Evolutionary conservation across 352 stramenopile genomes (phyloP), one percentile per base, ranked within the genome.

Genomic region (Phytopythium mirpurense): DNA sequence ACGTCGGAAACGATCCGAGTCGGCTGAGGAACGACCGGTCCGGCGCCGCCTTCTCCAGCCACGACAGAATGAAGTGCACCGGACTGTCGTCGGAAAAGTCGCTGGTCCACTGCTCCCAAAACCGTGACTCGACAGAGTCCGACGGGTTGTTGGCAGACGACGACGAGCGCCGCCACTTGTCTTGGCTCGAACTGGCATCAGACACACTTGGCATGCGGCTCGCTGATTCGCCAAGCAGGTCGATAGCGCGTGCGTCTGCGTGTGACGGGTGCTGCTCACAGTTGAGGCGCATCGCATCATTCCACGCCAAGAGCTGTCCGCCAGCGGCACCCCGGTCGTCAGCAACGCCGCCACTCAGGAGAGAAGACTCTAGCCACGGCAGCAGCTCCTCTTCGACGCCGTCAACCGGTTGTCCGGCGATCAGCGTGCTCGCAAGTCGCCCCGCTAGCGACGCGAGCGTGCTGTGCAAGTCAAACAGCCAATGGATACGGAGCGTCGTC

Each of bases 391-490:
- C 85, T 68, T 95, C 85, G 3, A 86, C 68, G 4, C 60, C 62
- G 64, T 95, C 79, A 2, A 93, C 64, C 1, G 85, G 85, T 27
- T 88, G 68, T 2, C 83, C 85, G 24, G 83, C 74, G 45, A 95
- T 90, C 21, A 95, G 44, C 6, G 79, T 90, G 40, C 79, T 74
- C 9, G 82, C 64, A 18, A 95, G 64, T 38, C 83, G 62, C 11
- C 81, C 81, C 26, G 72, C 78, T 7, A 95, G 67, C 26, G 81
- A 93, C 21, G 85, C 66, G 29, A 89, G 49, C 15, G 79, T 76
- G 29, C 88, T 90, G 48, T 88, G 79, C 43, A 92, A 67, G 52
- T 95, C 85, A 23, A 91, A 82, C 18, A 95, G 54, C 85, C 85
- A 95, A 36, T 93, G 85, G 14, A 95, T 61, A 23, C 71, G 74